A percentile compares a stretch with the other conserved stretches of the same genome.
Evolutionary conservation across 1,284 basidiomycete genomes (phyloP).

Genomic region (Tremellales sp.): DNA sequence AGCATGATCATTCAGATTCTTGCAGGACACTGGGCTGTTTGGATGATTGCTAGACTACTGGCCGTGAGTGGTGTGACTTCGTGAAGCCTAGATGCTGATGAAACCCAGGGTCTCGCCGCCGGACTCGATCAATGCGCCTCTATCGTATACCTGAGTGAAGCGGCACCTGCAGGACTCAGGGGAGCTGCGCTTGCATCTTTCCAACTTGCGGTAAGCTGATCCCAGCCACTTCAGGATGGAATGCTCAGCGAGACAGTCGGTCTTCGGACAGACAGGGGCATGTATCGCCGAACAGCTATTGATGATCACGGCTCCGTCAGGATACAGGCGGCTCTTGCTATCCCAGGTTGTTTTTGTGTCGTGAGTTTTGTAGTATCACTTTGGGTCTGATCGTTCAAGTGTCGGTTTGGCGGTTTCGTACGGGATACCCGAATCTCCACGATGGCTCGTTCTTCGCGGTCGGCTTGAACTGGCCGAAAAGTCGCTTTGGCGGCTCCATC

Average conservation of each 20-base stretch:
- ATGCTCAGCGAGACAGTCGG: not conserved
- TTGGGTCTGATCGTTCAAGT: too few relatives aligned
- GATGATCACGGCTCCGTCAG: too few relatives aligned
- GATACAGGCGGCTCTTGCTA: too few relatives aligned
- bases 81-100: not conserved
- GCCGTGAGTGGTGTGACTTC: too few relatives aligned
- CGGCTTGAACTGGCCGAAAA: too few relatives aligned
- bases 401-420: too few relatives aligned
- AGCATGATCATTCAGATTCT: slow-evolving; percentile 4
- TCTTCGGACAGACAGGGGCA: not conserved
- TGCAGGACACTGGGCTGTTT: slow-evolving; percentile 7
- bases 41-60: not conserved
- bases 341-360: too few relatives aligned
- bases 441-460: too few relatives aligned
- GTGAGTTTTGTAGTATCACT: too few relatives aligned
- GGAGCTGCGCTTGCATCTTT: slow-evolving; percentile 2
- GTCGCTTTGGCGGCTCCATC: too few relatives aligned
- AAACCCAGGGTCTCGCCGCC: not conserved
- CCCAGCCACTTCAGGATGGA: not conserved
- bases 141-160: not conserved
- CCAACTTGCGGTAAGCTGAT: not conserved
- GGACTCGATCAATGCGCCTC: not conserved
- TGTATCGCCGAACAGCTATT: not conserved
- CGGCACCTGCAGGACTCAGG: not conserved
- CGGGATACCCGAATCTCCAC: too few relatives aligned